Evolutionary conservation across 306 rosid species (phyloP).

Genomic region (Quercus parvula): DNA sequence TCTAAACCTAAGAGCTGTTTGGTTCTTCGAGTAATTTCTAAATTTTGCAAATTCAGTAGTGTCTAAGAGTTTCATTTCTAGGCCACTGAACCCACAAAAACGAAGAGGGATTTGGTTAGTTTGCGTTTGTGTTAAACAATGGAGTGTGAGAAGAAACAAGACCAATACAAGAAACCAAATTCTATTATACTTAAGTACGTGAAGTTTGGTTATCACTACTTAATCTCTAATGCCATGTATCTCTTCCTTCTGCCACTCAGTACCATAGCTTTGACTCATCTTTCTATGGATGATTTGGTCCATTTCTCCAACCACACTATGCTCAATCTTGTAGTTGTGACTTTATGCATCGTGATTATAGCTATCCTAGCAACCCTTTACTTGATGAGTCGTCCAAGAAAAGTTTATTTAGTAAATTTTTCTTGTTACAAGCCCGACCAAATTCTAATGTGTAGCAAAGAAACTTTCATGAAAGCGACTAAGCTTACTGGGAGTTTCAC

Average conservation of each 20-base stretch:
- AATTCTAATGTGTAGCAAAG: background rate
- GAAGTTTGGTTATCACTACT: background rate
- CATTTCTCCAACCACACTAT: background rate
- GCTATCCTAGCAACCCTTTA: background rate
- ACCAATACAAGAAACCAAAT: background rate
- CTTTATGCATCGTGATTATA: background rate
- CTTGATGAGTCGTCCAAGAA: background rate
- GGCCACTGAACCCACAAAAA: too few relatives aligned
- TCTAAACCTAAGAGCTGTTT: too few relatives aligned
- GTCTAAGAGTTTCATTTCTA: too few relatives aligned
- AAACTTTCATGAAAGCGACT: background rate
- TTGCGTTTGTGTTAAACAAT: background rate
- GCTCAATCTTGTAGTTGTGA: background rate
- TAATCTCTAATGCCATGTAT: background rate
- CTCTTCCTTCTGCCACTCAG: background rate
- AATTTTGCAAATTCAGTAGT: too few relatives aligned
- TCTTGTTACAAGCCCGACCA: background rate
- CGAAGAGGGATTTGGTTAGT: too few relatives aligned
- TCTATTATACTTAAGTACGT: background rate
- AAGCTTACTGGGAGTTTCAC: background rate
- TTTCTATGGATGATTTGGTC: background rate
- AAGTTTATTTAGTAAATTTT: background rate
- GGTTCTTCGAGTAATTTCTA: too few relatives aligned
- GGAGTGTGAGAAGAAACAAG: background rate
- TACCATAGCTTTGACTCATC: background rate